Evolutionary conservation across 331 rosid genomes (phyloP).

Genomic region (Pyracantha coccinea): DNA sequence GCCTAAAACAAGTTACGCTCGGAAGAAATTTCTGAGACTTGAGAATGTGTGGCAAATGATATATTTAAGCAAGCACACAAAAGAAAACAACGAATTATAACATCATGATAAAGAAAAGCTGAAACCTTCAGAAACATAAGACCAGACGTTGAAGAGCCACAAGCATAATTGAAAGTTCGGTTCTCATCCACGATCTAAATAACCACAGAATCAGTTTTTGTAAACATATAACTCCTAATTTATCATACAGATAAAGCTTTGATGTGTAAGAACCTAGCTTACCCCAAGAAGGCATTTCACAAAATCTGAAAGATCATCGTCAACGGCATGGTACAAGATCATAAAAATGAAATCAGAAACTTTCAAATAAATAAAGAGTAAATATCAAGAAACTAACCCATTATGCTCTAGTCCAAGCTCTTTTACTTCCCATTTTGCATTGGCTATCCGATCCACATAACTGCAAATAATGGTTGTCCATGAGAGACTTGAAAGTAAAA

Average conservation of each 20-base stretch:
- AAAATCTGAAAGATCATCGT: background rate
- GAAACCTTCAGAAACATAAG: background rate
- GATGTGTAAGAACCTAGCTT: background rate
- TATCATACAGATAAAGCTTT: background rate
- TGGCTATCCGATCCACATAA: constrained; percentile 85
- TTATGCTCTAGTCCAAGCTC: constrained; percentile 98
- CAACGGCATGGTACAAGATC: background rate
- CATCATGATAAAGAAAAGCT: no score
- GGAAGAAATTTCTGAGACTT: background rate
- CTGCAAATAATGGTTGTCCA: constrained; percentile 32
- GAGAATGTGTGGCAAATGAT: background rate
- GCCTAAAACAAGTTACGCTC: background rate
- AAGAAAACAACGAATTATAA: background rate
- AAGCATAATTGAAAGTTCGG: background rate
- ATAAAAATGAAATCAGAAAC: background rate
- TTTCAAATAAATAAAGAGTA: constrained; percentile 3
- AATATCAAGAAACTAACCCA: constrained; percentile 53
- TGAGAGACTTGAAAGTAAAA: background rate
- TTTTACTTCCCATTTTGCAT: constrained; percentile 93
- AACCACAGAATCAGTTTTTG: background rate
- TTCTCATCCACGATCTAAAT: background rate
- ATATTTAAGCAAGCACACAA: background rate
- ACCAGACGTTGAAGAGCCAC: background rate
- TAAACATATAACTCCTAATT: background rate
- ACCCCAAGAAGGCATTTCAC: background rate